phyloP scores from a whole-genome alignment of 352 stramenopile genomes.

The Phytopythium aichiense region DNA sequence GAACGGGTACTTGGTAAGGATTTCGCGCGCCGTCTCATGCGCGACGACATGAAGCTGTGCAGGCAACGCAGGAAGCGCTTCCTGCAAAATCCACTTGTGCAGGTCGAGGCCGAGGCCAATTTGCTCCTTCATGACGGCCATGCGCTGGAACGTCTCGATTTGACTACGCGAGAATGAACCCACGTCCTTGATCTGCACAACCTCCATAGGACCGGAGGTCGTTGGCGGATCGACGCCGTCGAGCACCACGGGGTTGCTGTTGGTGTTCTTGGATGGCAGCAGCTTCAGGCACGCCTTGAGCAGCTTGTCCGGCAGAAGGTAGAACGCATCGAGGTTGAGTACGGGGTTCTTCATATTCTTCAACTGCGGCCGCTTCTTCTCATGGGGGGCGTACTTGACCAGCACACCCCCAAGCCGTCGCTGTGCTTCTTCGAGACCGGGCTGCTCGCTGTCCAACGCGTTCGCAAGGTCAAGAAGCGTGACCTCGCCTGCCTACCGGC shows the following conservation, averaged over 20 bases:
- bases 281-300: conserved; percentile 7
- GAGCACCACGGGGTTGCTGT: neutral
- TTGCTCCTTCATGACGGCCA: neutral
- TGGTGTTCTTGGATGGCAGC: conserved; percentile 1
- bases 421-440: neutral
- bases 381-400: neutral
- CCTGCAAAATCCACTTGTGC: too few relatives aligned
- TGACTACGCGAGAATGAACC: conserved; percentile 6
- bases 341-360: conserved; percentile 14
- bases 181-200: conserved; percentile 4
- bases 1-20: neutral
- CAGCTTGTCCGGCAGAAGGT: conserved; percentile 10
- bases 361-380: neutral
- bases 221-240: neutral
- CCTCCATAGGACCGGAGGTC: neutral
- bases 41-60: neutral
- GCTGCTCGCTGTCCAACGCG: neutral
- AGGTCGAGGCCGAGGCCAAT: too few relatives aligned
- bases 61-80: neutral
- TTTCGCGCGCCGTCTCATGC: neutral
- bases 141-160: conserved; percentile 8
- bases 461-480: neutral
- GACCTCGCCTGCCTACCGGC: neutral
- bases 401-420: neutral
- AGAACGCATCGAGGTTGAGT: conserved; percentile 16